Evolutionary conservation across 495 filamentous ascomycete species (phyloP).

Genomic region (Neurospora africana): DNA sequence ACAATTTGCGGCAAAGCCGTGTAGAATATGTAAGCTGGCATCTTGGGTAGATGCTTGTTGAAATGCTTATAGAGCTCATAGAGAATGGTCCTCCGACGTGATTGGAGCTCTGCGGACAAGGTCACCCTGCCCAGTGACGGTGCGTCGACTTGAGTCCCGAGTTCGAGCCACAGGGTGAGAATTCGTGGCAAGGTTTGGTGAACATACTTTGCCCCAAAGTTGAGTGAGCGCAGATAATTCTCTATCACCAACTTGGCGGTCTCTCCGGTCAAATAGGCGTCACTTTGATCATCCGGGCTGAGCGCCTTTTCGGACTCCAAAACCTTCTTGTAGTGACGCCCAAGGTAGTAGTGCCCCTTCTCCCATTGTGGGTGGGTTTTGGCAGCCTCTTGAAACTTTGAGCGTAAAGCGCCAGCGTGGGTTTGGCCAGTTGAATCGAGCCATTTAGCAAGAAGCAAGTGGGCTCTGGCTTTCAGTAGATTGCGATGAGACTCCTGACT

Average conservation of each 20-base stretch:
- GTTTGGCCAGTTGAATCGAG: slow-evolving; percentile 87
- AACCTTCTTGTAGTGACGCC: slow-evolving; percentile 95
- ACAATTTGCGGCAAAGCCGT: slow-evolving; percentile 88
- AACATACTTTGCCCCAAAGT: slow-evolving; percentile 84
- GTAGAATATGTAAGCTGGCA: slow-evolving; percentile 86
- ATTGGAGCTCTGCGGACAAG: slow-evolving; percentile 46
- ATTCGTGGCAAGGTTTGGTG: slow-evolving; percentile 86
- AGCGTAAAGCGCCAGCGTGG: slow-evolving; percentile 61
- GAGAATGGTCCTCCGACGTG: slow-evolving; percentile 50
- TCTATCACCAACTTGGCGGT: slow-evolving; percentile 81
- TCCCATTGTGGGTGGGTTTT: slow-evolving; percentile 65
- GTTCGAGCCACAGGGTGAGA: slow-evolving; percentile 86
- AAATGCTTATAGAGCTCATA: slow-evolving; percentile 61
- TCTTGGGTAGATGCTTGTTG: slow-evolving; percentile 57
- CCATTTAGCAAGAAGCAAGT: slow-evolving; percentile 92
- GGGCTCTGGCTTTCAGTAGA: slow-evolving; percentile 52
- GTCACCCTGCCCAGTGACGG: slow-evolving; percentile 57
- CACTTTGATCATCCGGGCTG: slow-evolving; percentile 50
- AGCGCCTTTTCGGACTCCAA: slow-evolving; percentile 78
- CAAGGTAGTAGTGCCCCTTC: slow-evolving; percentile 92
- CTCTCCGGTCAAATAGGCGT: slow-evolving; percentile 59
- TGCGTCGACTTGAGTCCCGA: slow-evolving; percentile 64
- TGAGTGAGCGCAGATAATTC: slow-evolving; percentile 79
- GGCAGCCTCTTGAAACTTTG: slow-evolving; percentile 66
- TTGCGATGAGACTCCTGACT: slow-evolving; percentile 39